These are phyloP conservation scores for Phaeosphaeria sp. DNA, from an alignment of 2,329 filamentous ascomycete species.

Conservation along the genomic window DNA sequence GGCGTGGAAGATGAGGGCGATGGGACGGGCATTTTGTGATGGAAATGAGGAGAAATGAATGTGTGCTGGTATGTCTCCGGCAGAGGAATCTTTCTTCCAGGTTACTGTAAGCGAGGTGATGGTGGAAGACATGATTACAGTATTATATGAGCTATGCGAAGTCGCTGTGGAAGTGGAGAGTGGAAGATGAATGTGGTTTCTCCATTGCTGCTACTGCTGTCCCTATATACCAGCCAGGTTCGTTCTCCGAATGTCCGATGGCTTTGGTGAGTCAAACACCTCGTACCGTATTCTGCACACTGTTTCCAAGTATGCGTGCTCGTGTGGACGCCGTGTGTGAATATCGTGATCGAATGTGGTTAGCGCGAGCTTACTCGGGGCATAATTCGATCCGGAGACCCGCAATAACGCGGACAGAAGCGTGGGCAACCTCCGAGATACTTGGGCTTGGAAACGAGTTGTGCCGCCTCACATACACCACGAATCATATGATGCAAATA, in stretches of 20 bases:
- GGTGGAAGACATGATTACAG: neutral
- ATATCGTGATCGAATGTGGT: neutral
- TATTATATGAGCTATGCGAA: neutral
- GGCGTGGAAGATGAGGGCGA: constrained; percentile 9
- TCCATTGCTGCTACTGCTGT: too few species aligned
- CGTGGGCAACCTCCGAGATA: neutral
- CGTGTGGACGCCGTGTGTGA: neutral
- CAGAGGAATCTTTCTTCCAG: constrained; percentile 2
- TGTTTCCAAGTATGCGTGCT: neutral
- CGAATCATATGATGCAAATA: neutral
- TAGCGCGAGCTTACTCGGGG: neutral
- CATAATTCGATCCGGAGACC: neutral
- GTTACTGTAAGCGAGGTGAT: neutral
- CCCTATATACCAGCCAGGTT: neutral
- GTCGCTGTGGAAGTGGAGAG: too few species aligned
- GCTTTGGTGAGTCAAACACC: neutral
- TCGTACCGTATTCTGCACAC: neutral
- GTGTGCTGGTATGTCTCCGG: constrained; percentile 5
- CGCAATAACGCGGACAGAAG: neutral
- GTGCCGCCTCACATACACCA: neutral
- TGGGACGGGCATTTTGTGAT: neutral
- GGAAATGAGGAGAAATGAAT: neutral
- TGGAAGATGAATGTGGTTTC: too few species aligned
- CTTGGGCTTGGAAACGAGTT: neutral
- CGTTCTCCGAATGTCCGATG: neutral